Base-by-base conservation (phyloP, 1,139 yeast species). In the Yamadazyma triangularis region DNA sequence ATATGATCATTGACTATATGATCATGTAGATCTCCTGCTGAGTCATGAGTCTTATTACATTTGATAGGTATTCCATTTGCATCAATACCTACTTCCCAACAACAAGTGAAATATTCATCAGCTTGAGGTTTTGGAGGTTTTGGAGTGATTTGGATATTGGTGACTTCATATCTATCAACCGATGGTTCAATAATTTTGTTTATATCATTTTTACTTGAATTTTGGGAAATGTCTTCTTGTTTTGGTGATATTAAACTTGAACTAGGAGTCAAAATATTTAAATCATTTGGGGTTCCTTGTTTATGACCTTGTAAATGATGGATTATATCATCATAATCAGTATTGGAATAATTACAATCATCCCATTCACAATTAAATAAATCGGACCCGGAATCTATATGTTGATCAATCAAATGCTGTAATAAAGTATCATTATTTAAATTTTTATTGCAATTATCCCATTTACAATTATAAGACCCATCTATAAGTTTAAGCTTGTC, bases 1-100 rank as follows among this genome's bases (percentile, higher is more conserved):
- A 89, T 65, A 52, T 91, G 97, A 11, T 58, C 68, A 2, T 63
- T 56, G 8, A 77, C 69, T 11, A 91, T 50, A 54, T 91, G 98
- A 3, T 72, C 65, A 30, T 87, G 87, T 29, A 91, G 63, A 4
- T 70, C 81, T 5, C 77, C 76, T 3, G 82, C 71, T 4, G 69
- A 53, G 4, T 47, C 34, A 46, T 83, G 87, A 1, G 41, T 43
- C 29, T 49, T 40, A 28, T 60, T 61, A 51, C 97, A 89, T 6
- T 54, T 38, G 1, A 63, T 48, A 0, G 62, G 48, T 3, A 56
- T 53, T 7, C 69, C 68, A 10, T 49, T 44, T 1, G 30, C 30
- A 32, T 54, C 60, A 4, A 35, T 35, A 3, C 67, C 66, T 4
- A 55, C 38, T 34, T 69, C 64, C 80, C 80, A 73, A 45, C 64